Percentiles rank a stretch among this genome's conserved stretches.
phyloP scores from a whole-genome alignment of 495 filamentous ascomycete species.

The Hypoxylon subgilvum region DNA sequence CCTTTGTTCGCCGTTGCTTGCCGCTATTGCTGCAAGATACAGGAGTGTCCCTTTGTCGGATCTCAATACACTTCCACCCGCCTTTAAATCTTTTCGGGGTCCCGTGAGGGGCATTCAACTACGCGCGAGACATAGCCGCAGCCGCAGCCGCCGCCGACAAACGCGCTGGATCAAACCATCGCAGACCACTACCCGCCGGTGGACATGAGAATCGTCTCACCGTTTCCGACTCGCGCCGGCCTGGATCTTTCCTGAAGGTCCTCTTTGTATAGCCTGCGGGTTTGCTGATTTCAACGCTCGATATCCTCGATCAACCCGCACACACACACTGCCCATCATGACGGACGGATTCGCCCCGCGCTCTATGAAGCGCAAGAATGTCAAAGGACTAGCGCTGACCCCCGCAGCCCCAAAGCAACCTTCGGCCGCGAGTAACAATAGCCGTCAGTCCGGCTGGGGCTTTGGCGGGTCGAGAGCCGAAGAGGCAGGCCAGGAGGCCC shows the following conservation, averaged over 20 bases:
- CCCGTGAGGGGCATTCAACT: slow-evolving; percentile 23
- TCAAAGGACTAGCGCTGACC: slow-evolving; percentile 89
- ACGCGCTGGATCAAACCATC: background rate
- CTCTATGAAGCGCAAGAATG: slow-evolving; percentile 96
- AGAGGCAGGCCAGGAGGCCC: slow-evolving; percentile 64
- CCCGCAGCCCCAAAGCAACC: slow-evolving; percentile 64
- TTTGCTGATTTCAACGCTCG: slow-evolving; percentile 2
- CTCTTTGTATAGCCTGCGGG: slow-evolving; percentile 8
- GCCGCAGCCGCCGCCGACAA: background rate
- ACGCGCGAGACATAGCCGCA: slow-evolving; percentile 21
- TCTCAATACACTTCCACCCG: slow-evolving; percentile 11
- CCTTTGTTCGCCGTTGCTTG: slow-evolving; percentile 1
- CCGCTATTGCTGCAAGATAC: slow-evolving; percentile 5
- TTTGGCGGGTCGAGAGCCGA: slow-evolving; percentile 60
- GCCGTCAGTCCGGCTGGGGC: slow-evolving; percentile 59
- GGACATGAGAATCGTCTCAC: slow-evolving; percentile 26
- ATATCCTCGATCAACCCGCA: slow-evolving; percentile 1
- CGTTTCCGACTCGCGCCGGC: slow-evolving; percentile 8
- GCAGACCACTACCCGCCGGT: slow-evolving; percentile 3
- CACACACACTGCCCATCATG: slow-evolving; percentile 65
- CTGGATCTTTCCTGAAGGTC: slow-evolving; percentile 10
- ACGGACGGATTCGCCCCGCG: slow-evolving; percentile 83
- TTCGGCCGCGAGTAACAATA: slow-evolving; percentile 50
- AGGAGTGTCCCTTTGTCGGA: slow-evolving; percentile 12
- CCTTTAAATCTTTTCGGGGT: slow-evolving; percentile 21